Evolutionary conservation across 2,329 filamentous ascomycete genomes (phyloP).

Genomic region (Cercospora berteroae): DNA sequence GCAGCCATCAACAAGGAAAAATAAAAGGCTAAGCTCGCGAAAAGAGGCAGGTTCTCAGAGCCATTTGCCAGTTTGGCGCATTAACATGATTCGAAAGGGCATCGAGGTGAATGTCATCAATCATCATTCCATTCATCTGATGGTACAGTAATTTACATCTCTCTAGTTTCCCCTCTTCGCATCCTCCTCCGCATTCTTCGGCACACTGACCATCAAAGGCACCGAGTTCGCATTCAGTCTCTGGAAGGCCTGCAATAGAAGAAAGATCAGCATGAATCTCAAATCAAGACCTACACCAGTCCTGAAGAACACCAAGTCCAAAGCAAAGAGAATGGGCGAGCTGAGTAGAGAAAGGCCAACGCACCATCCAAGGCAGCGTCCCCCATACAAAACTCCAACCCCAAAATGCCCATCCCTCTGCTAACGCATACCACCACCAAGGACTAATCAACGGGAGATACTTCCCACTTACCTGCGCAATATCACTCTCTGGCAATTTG

Average conservation of each 20-base stretch:
- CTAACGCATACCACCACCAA: slow-evolving; percentile 42
- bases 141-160: neutral
- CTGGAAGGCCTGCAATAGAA: slow-evolving; percentile 48
- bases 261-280: slow-evolving; percentile 6
- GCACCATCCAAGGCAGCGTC: slow-evolving; percentile 44
- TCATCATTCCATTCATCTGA: neutral
- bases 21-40: neutral
- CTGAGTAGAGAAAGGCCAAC: slow-evolving; percentile 18
- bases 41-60: neutral
- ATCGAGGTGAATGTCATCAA: neutral
- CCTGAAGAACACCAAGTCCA: neutral
- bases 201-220: slow-evolving; percentile 52
- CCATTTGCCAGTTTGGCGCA: neutral
- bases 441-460: slow-evolving; percentile 35
- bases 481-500: slow-evolving; percentile 50
- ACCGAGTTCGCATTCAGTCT: slow-evolving; percentile 54
- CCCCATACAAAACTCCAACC: slow-evolving; percentile 43
- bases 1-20: neutral
- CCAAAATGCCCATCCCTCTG: slow-evolving; percentile 41
- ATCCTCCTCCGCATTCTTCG: slow-evolving; percentile 55
- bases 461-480: slow-evolving; percentile 51
- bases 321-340: neutral
- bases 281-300: neutral
- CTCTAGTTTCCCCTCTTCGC: slow-evolving; percentile 47
- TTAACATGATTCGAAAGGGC: neutral